Evolutionary conservation across 768 basidiomycete genomes (phyloP), one percentile per base, ranked within the genome.

Genomic region (Pulveroboletus sp.): DNA sequence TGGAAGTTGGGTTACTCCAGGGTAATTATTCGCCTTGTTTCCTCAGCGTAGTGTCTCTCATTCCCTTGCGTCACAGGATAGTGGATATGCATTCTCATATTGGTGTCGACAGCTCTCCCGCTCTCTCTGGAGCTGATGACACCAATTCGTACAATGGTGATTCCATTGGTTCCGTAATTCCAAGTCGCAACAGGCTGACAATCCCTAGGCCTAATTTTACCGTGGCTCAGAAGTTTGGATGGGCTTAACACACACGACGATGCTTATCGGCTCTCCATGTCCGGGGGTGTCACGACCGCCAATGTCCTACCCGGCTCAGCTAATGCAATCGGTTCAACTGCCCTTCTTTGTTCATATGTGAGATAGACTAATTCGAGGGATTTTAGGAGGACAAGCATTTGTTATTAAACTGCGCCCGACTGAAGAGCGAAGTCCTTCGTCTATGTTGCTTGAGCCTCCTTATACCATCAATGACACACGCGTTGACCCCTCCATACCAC

Each of bases 331-430:
- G 89, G 89, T 86, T 56, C 22, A 43, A 19, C 9, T 16, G 5
- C 63, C 62, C 51, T 67, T 66, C 61, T 10, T 32, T 26, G 32
- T 30, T n/a, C n/a, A n/a, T 26, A 20, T 54, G 64, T 12, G 13
- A 29, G 43, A 9, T 20, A 30, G 10, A 36, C 40, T 57, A 29
- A 53, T 48, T 47, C 8, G 22, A 45, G 13, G 36, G 31, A 14
- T 56, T n/a, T n/a, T n/a, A 90, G 92, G 87, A 43, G 93, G 93
- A 5, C 89, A 94, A 63, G 88, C 92, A 0, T 93, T 91, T 61
- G 76, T 89, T 60, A 76, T 94, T 59, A 96, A 96, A 65, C 73
- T 91, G 22, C 80, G 94, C 17, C 81, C 79, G 62, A 91, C 91
- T 2, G 64, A 74, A 32, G 87, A 90, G 54, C 80, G 83, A 20